These are phyloP conservation scores for Tuber indicum DNA, from an alignment of 495 filamentous ascomycete species.

Conservation along the genomic window DNA sequence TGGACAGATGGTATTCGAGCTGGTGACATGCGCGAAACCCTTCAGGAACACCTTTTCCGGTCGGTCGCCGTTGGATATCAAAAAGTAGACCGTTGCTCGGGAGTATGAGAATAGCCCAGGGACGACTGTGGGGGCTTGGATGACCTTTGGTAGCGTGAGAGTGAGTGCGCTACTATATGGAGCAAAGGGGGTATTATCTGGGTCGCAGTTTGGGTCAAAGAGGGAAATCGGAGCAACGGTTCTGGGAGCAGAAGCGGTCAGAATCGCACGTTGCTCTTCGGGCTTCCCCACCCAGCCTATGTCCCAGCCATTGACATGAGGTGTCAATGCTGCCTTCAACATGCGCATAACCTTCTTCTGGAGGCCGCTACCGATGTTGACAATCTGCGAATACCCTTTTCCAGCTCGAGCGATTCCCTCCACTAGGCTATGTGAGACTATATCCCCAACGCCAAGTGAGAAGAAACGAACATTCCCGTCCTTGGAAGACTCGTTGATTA, in stretches of 20 bases:
- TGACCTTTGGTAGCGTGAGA: slow-evolving; percentile 49
- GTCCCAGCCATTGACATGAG: slow-evolving; percentile 49
- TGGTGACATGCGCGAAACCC: slow-evolving; percentile 42
- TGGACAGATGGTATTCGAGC: slow-evolving; percentile 49
- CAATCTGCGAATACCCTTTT: slow-evolving; percentile 60
- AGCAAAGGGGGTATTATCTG: slow-evolving; percentile 45
- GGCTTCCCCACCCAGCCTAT: slow-evolving; percentile 18
- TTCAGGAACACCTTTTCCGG: slow-evolving; percentile 55
- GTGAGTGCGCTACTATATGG: slow-evolving; percentile 44
- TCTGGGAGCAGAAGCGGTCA: slow-evolving; percentile 1
- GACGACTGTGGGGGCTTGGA: slow-evolving; percentile 58
- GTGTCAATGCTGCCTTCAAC: slow-evolving; percentile 61
- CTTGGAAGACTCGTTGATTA: slow-evolving; percentile 48
- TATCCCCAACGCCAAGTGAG: slow-evolving; percentile 58
- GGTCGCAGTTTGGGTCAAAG: slow-evolving; percentile 46
- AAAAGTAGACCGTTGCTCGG: slow-evolving; percentile 57
- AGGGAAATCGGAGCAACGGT: slow-evolving; percentile 45
- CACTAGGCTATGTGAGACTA: slow-evolving; percentile 58
- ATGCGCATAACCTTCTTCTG: slow-evolving; percentile 59
- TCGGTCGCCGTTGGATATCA: slow-evolving; percentile 48
- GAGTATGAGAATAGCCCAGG: slow-evolving; percentile 60
- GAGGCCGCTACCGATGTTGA: slow-evolving; percentile 49
- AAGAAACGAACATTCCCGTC: slow-evolving; percentile 54
- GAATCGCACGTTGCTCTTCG: slow-evolving; percentile 49
- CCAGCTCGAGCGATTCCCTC: slow-evolving; percentile 62